Conservation (phyloP, 352 stramenopile genomes). For the Phytophthora pini region DNA sequence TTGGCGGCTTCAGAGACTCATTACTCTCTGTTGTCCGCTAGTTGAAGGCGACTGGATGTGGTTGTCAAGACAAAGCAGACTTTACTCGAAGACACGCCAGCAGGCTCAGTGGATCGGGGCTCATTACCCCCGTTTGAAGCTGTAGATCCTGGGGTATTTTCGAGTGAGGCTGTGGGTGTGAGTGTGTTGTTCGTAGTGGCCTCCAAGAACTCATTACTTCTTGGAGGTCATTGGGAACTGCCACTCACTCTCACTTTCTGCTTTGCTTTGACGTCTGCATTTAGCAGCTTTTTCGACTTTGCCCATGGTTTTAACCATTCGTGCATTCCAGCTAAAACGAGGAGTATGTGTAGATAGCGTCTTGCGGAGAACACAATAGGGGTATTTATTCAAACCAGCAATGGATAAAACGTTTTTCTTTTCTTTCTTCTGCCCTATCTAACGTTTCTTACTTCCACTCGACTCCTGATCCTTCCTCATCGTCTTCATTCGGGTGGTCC, state of each 20-base stretch:
- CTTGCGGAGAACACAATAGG: conserved; percentile 19
- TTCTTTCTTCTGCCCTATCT: conserved; percentile 14
- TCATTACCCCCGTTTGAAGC: conserved; percentile 42
- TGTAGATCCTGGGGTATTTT: conserved; percentile 27
- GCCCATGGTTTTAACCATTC: background rate
- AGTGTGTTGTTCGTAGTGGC: conserved; percentile 10
- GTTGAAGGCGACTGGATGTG: conserved; percentile 14
- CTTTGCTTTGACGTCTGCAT: conserved; percentile 13
- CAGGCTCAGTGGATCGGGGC: conserved; percentile 34
- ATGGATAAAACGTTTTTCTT: conserved; percentile 25
- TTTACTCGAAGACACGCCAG: conserved; percentile 12
- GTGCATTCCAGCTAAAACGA: conserved; percentile 1
- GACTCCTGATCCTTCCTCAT: conserved; percentile 45
- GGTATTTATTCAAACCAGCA: conserved; percentile 46
- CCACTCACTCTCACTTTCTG: conserved; percentile 11
- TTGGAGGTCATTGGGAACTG: conserved; percentile 14
- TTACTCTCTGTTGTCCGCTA: conserved; percentile 29
- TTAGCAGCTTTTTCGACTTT: conserved; percentile 8
- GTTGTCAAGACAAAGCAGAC: conserved; percentile 15
- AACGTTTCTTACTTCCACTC: conserved; percentile 63
- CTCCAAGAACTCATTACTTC: conserved; percentile 43
- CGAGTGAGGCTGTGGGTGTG: conserved; percentile 11
- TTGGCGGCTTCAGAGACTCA: conserved; percentile 28
- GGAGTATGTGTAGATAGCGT: conserved; percentile 39
- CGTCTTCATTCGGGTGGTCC: conserved; percentile 51